phyloP scores from a whole-genome alignment of 2,329 filamentous ascomycete genomes.

The Aureobasidium zeae region DNA sequence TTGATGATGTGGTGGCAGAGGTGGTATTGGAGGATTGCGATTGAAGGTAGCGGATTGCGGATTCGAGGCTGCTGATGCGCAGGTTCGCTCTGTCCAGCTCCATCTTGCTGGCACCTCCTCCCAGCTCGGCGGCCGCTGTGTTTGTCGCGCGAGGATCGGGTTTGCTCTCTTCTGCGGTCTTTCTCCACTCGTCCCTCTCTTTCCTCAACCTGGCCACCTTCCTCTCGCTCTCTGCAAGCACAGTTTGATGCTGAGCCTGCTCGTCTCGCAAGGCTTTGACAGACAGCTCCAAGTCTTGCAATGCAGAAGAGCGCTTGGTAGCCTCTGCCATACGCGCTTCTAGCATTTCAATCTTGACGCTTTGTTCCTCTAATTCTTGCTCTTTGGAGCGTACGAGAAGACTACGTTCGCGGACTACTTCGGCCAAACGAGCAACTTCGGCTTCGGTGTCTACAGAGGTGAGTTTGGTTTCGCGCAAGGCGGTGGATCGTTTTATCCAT shows the following conservation, averaged over 20 bases:
- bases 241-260: slow-evolving; percentile 26
- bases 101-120: slow-evolving; percentile 54
- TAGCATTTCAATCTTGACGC: slow-evolving; percentile 88
- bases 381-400: slow-evolving; percentile 45
- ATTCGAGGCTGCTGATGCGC: slow-evolving; percentile 56
- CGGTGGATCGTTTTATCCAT: slow-evolving; percentile 73
- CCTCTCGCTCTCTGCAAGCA: slow-evolving; percentile 44
- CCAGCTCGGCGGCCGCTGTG: slow-evolving; percentile 38
- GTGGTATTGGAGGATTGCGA: slow-evolving; percentile 47
- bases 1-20: slow-evolving; percentile 18
- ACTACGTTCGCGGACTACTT: slow-evolving; percentile 69
- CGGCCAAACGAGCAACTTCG: slow-evolving; percentile 69
- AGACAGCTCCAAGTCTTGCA: slow-evolving; percentile 52
- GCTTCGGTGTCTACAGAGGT: slow-evolving; percentile 76
- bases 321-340: slow-evolving; percentile 81
- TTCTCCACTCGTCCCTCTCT: slow-evolving; percentile 57
- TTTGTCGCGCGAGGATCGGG: slow-evolving; percentile 40
- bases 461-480: slow-evolving; percentile 72
- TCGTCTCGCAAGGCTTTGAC: slow-evolving; percentile 45
- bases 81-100: slow-evolving; percentile 66
- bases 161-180: slow-evolving; percentile 51
- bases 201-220: slow-evolving; percentile 42
- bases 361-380: slow-evolving; percentile 72
- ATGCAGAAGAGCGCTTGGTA: slow-evolving; percentile 62
- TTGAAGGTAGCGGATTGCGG: slow-evolving; percentile 57